phyloP scores from a whole-genome alignment of 2,329 filamentous ascomycete genomes.

The Botrytis sinoallii region DNA sequence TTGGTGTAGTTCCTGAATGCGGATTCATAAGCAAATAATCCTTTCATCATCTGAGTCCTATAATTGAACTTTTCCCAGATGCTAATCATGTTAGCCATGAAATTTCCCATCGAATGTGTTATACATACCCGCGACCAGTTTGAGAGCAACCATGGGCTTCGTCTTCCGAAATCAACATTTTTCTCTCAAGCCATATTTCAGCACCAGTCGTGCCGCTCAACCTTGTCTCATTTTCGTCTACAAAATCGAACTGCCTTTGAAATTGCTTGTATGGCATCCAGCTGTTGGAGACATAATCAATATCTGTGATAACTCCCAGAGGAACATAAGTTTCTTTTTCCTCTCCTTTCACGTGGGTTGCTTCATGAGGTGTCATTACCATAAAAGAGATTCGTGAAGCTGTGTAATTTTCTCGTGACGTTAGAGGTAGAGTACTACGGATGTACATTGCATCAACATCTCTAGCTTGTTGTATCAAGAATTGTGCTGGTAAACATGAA shows the following conservation, averaged over 20 bases:
- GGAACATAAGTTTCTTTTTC: constrained; percentile 27
- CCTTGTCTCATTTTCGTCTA: constrained; percentile 33
- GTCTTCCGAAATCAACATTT: constrained; percentile 59
- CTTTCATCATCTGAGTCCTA: constrained; percentile 70
- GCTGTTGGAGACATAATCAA: constrained; percentile 44
- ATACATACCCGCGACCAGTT: constrained; percentile 51
- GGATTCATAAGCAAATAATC: constrained; percentile 63
- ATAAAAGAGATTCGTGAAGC: constrained; percentile 35
- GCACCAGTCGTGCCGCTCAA: constrained; percentile 35
- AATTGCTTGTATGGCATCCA: constrained; percentile 49
- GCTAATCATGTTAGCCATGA: constrained; percentile 36
- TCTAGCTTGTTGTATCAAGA: constrained; percentile 55
- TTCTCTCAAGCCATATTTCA: constrained; percentile 56
- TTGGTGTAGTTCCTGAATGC: constrained; percentile 61
- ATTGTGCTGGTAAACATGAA: constrained; percentile 61
- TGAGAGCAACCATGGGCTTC: constrained; percentile 55
- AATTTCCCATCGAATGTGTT: background rate
- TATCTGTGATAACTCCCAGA: constrained; percentile 49
- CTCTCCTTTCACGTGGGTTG: constrained; percentile 29
- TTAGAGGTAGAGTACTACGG: constrained; percentile 55
- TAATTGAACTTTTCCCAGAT: constrained; percentile 63
- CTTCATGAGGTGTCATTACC: constrained; percentile 34
- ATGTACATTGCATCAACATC: constrained; percentile 65
- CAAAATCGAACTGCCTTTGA: constrained; percentile 39
- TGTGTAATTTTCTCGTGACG: constrained; percentile 29